Conservation (phyloP, 371 early-diverging fungal species). For the Choanephora cucurbitarum region DNA sequence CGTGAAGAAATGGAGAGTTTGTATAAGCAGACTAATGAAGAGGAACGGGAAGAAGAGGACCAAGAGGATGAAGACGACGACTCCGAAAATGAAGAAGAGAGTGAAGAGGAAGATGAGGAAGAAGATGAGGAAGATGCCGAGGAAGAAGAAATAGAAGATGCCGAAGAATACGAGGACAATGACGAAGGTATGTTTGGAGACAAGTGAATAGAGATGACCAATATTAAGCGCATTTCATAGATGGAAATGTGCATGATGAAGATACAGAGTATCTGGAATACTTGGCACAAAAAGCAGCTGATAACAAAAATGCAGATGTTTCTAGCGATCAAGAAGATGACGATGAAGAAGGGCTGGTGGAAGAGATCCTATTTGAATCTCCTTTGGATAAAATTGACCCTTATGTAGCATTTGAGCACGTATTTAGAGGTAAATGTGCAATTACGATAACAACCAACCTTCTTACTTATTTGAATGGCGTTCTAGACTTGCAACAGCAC, state of each 20-base stretch:
- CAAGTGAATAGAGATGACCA: background rate
- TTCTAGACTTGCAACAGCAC: constrained; percentile 17
- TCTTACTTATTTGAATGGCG: background rate
- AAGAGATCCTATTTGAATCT: constrained; percentile 80
- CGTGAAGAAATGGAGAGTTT: constrained; percentile 66
- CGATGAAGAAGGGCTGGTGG: constrained; percentile 68
- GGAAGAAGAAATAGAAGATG: constrained; percentile 34
- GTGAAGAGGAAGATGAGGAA: constrained; percentile 54
- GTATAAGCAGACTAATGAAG: constrained; percentile 66
- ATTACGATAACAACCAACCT: background rate
- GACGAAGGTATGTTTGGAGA: constrained; percentile 21
- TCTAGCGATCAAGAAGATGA: constrained; percentile 72
- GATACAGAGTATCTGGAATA: constrained; percentile 68
- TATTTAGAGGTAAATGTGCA: constrained; percentile 34
- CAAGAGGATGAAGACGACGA: constrained; percentile 40
- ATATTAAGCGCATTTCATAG: constrained; percentile 18
- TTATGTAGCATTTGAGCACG: constrained; percentile 72
- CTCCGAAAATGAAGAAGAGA: constrained; percentile 40
- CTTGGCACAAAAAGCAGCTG: constrained; percentile 60
- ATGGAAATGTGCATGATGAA: constrained; percentile 61
- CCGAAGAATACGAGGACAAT: constrained; percentile 39
- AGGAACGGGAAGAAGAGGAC: constrained; percentile 58
- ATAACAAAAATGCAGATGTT: constrained; percentile 62
- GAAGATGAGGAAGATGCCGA: constrained; percentile 52
- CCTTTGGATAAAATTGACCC: constrained; percentile 86